phyloP scores from a whole-genome alignment of 306 rosid species.

The Glycyrrhiza uralensis region DNA sequence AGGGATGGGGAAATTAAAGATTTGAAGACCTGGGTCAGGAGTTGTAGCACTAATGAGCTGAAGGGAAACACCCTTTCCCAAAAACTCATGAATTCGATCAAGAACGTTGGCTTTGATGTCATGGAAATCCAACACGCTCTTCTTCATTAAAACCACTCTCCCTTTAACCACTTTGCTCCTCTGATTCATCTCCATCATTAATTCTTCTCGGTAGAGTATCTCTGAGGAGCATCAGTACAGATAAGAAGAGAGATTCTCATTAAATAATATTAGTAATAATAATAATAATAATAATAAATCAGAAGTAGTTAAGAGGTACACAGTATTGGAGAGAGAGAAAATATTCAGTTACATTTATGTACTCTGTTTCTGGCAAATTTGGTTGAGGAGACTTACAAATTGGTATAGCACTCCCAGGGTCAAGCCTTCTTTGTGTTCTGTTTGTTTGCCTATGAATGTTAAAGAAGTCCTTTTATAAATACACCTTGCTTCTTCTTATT shows the following conservation, averaged over 20 bases:
- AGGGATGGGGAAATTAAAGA: neutral
- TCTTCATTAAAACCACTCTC: constrained; percentile 67
- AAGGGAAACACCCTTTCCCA: constrained; percentile 81
- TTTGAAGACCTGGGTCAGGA: constrained; percentile 53
- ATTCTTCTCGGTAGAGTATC: constrained; percentile 14
- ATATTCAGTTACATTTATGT: too few relatives aligned
- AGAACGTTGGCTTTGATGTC: constrained; percentile 64
- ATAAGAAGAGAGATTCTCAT: neutral
- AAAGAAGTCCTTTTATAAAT: neutral
- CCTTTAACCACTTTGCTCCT: constrained; percentile 42
- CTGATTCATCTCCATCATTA: constrained; percentile 8
- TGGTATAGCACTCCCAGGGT: too few relatives aligned
- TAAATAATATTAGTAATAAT: neutral
- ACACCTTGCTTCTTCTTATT: neutral
- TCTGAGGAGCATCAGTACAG: neutral
- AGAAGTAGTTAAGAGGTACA: too few relatives aligned
- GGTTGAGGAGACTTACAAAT: neutral
- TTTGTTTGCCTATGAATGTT: neutral
- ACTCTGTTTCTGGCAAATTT: neutral
- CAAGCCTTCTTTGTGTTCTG: neutral
- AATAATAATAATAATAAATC: neutral
- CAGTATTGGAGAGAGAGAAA: neutral
- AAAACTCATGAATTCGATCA: constrained; percentile 72
- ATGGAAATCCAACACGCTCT: constrained; percentile 61
- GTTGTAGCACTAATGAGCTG: constrained; percentile 61